phyloP scores from a whole-genome alignment of 2,329 filamentous ascomycete species.

The Xylariaceae sp. region DNA sequence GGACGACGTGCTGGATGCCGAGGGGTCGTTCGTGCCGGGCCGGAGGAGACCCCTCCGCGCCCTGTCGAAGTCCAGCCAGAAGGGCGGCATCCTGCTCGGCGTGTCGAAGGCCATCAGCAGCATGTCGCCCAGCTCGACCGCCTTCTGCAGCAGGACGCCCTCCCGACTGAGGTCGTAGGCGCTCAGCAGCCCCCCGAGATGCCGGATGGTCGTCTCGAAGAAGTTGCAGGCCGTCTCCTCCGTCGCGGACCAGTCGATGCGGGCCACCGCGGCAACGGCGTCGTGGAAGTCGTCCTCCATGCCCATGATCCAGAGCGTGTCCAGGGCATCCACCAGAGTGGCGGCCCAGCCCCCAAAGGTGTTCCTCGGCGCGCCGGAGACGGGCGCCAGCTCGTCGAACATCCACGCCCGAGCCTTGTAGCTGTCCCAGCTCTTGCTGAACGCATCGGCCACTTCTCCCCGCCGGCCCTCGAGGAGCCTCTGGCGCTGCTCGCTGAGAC shows the following conservation, averaged over 20 bases:
- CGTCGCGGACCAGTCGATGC: slow-evolving; percentile 39
- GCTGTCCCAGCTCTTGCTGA: slow-evolving; percentile 32
- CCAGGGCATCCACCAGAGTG: slow-evolving; percentile 43
- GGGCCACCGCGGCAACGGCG: slow-evolving; percentile 33
- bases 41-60: slow-evolving; percentile 26
- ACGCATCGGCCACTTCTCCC: slow-evolving; percentile 25
- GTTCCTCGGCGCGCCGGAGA: slow-evolving; percentile 33
- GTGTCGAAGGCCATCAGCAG: slow-evolving; percentile 39
- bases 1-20: slow-evolving; percentile 51
- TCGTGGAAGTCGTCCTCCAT: slow-evolving; percentile 39
- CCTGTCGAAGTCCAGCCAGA: slow-evolving; percentile 36
- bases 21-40: slow-evolving; percentile 28
- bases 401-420: slow-evolving; percentile 41
- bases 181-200: slow-evolving; percentile 34
- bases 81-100: slow-evolving; percentile 35
- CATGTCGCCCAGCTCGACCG: slow-evolving; percentile 37
- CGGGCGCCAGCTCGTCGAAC: slow-evolving; percentile 39
- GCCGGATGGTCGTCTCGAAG: slow-evolving; percentile 37
- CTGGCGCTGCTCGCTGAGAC: slow-evolving; percentile 4
- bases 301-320: slow-evolving; percentile 44
- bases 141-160: slow-evolving; percentile 31
- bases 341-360: slow-evolving; percentile 42
- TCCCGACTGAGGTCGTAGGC: slow-evolving; percentile 32
- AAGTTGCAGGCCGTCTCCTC: slow-evolving; percentile 27
- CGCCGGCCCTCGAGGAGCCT: slow-evolving; percentile 19